phyloP scores from a whole-genome alignment of 2,329 filamentous ascomycete species.

The Epichloe uncinata region DNA sequence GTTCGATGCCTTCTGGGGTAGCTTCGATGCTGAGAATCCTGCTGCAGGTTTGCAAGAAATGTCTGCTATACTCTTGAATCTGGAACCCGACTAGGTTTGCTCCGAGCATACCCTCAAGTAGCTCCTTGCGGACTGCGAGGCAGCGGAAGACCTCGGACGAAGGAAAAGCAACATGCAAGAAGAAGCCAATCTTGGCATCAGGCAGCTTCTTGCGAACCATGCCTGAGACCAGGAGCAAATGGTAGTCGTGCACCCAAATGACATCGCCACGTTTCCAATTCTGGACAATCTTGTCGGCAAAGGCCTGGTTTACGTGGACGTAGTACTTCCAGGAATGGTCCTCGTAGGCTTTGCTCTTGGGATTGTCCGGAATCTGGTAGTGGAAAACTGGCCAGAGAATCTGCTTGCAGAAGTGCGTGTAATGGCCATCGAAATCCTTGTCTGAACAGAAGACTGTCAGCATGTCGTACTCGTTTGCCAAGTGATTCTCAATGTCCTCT shows the following conservation, averaged over 20 bases:
- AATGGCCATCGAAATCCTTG: slow-evolving; percentile 88
- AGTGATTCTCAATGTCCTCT: slow-evolving; percentile 67
- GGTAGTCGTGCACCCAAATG: slow-evolving; percentile 94
- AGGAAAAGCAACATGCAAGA: slow-evolving; percentile 87
- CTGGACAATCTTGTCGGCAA: slow-evolving; percentile 78
- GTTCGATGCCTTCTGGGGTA: slow-evolving; percentile 71
- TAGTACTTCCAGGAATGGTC: slow-evolving; percentile 97
- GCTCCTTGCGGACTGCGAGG: slow-evolving; percentile 70
- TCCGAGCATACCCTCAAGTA: slow-evolving; percentile 84
- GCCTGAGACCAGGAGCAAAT: slow-evolving; percentile 72
- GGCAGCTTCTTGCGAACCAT: slow-evolving; percentile 87
- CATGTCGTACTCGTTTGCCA: slow-evolving; percentile 72
- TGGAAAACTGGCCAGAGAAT: slow-evolving; percentile 97
- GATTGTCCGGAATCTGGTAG: slow-evolving; percentile 95
- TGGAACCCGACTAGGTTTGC: slow-evolving; percentile 91
- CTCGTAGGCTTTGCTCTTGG: slow-evolving; percentile 95
- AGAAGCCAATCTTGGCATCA: slow-evolving; percentile 91
- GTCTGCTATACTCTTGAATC: slow-evolving; percentile 81
- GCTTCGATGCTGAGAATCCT: slow-evolving; percentile 83
- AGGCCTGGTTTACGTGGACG: slow-evolving; percentile 80
- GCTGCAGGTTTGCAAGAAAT: slow-evolving; percentile 93
- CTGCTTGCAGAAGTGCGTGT: slow-evolving; percentile 92
- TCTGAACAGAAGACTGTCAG: slow-evolving; percentile 77
- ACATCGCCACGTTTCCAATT: slow-evolving; percentile 92
- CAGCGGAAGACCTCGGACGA: slow-evolving; percentile 95